A percentile compares a stretch with the other conserved stretches of the same genome.
Evolutionary conservation across 768 basidiomycete genomes (phyloP).

Genomic region (Agaricus blazei): DNA sequence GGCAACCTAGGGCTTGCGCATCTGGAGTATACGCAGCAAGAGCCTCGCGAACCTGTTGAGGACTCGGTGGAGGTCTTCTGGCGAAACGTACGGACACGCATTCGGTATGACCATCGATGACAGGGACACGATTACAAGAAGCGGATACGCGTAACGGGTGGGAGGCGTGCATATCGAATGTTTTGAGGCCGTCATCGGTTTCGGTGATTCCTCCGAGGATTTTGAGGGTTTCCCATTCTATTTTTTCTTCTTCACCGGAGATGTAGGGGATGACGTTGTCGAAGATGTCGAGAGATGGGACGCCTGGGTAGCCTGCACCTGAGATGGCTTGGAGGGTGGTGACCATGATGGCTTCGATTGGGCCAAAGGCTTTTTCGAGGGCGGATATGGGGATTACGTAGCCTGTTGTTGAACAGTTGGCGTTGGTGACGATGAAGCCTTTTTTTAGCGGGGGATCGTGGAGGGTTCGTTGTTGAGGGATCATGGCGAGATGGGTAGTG

Average conservation of each 20-base stretch:
- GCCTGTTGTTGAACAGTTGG: slow-evolving; percentile 96
- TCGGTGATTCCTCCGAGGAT: slow-evolving; percentile 82
- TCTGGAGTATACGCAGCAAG: slow-evolving; percentile 70
- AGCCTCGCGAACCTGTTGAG: slow-evolving; percentile 84
- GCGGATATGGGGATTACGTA: slow-evolving; percentile 88
- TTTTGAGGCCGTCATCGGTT: slow-evolving; percentile 45
- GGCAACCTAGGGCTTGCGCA: slow-evolving; percentile 70
- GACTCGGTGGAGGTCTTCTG: slow-evolving; percentile 72
- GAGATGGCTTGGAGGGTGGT: slow-evolving; percentile 98
- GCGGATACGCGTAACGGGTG: slow-evolving; percentile 88
- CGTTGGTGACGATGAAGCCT: slow-evolving; percentile 97
- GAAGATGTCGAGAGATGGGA: slow-evolving; percentile 82
- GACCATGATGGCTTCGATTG: slow-evolving; percentile 85
- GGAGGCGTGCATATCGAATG: slow-evolving; percentile 83
- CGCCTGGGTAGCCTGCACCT: slow-evolving; percentile 96
- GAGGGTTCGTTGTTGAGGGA: slow-evolving; percentile 73
- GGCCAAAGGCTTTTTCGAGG: slow-evolving; percentile 87
- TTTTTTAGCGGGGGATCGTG: slow-evolving; percentile 65
- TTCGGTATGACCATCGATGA: slow-evolving; percentile 93
- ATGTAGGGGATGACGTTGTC: slow-evolving; percentile 98
- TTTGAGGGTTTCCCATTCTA: slow-evolving; percentile 98
- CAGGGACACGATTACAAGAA: slow-evolving; percentile 91
- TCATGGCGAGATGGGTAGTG: slow-evolving; percentile 74
- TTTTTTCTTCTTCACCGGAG: slow-evolving; percentile 92
- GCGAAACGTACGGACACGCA: slow-evolving; percentile 85